A percentile compares a stretch with the other conserved stretches of the same genome.
These are phyloP conservation scores for Senna tora DNA, from an alignment of 306 rosid genomes.

Conservation along the genomic window DNA sequence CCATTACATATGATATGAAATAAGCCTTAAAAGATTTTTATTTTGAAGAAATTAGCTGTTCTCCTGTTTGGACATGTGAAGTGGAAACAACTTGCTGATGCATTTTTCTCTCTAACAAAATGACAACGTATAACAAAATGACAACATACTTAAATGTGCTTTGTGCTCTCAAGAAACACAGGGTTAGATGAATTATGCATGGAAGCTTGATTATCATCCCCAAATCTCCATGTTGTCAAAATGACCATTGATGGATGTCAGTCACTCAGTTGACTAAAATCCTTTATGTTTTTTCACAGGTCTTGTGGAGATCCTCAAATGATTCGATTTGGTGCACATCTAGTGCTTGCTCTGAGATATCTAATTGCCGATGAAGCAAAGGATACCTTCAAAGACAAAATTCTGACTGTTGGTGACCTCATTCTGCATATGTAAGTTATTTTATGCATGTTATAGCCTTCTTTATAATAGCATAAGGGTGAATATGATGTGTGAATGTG, in stretches of 20 bases:
- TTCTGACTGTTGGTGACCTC: conserved; percentile 82
- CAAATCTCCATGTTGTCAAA: background rate
- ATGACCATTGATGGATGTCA: conserved; percentile 32
- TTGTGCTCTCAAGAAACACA: background rate
- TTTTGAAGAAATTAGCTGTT: background rate
- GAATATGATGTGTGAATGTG: background rate
- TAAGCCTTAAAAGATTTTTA: background rate
- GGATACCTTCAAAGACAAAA: conserved; percentile 75
- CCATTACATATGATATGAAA: background rate
- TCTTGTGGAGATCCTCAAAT: conserved; percentile 94
- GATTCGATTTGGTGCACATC: conserved; percentile 96
- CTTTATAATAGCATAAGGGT: background rate
- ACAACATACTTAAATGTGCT: background rate
- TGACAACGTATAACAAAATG: too few species aligned
- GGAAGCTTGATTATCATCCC: background rate
- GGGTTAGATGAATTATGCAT: background rate
- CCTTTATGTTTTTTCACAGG: conserved; percentile 50
- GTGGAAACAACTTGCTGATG: background rate
- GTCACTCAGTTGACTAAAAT: conserved; percentile 36
- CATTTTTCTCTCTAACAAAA: too few species aligned
- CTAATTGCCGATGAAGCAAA: conserved; percentile 71
- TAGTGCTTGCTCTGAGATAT: conserved; percentile 84
- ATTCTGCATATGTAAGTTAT: conserved; percentile 86
- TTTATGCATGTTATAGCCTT: conserved; percentile 31
- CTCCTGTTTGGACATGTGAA: background rate